Evolutionary conservation across 345 rosid genomes (phyloP).

Genomic region (Aegle marmelos): DNA sequence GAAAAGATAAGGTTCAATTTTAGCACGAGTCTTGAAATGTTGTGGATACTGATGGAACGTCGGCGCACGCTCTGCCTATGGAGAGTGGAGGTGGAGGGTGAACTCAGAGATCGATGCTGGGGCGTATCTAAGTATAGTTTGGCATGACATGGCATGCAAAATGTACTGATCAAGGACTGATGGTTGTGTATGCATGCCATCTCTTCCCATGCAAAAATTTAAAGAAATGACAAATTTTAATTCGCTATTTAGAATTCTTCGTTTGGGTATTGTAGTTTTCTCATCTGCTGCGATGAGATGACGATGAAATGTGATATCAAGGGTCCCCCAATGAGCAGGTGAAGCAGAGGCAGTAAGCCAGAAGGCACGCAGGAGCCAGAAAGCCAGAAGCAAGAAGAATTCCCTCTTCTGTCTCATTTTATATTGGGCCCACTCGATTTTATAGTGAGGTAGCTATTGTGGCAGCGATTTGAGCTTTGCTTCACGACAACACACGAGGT

Average conservation of each 20-base stretch:
- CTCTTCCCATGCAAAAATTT: neutral
- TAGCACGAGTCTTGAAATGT: no score
- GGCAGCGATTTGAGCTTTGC: neutral
- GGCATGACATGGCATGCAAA: constrained; percentile 50
- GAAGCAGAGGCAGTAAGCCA: neutral
- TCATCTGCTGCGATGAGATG: neutral
- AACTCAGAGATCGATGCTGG: constrained; percentile 9
- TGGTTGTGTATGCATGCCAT: constrained; percentile 20
- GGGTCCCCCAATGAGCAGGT: neutral
- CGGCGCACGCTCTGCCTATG: neutral
- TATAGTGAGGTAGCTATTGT: constrained; percentile 28
- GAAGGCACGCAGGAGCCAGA: neutral
- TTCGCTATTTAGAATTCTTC: neutral
- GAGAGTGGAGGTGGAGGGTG: neutral
- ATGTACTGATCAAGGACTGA: constrained; percentile 29
- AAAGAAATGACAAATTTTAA: neutral
- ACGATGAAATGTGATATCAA: neutral
- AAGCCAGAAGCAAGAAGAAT: neutral
- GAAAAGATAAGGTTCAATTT: no score
- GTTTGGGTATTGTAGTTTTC: constrained; percentile 9
- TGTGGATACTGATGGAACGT: neutral
- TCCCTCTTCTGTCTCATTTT: neutral
- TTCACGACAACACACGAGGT: neutral
- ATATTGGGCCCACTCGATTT: constrained; percentile 22
- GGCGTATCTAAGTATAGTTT: constrained; percentile 30